Base-by-base conservation (phyloP, 179 eudicot genomes). In the Spinacia oleracea region DNA sequence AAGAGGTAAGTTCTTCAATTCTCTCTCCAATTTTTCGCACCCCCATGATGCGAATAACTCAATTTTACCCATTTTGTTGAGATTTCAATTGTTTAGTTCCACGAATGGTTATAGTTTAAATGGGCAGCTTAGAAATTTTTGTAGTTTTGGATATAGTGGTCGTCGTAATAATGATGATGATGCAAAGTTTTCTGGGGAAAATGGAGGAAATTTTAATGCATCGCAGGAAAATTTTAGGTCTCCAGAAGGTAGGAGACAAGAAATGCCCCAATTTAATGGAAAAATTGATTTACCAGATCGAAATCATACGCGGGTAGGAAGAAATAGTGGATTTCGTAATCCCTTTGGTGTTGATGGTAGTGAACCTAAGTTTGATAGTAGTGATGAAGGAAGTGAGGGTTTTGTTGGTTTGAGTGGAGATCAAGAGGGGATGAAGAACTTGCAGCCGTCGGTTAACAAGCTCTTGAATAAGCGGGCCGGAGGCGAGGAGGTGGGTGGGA, bases 1-100 rank as follows among this genome's bases (percentile, higher is more conserved):
- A 32, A 78, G 84, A 77, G 84, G 89, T 82, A 86, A 86, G 9
- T 34, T 38, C 32, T 77, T 84, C 77, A 50, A 74, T 84, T 75
- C 65, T 80, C 20, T 16, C 82, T 75, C 25, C 62, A 77, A 69
- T 78, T 79, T 82, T 15, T 77, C 18, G 34, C 73, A 80, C 66
- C 15, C 78, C 68, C 74, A 56, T 11, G 27, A 80, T 23, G 69
- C 35, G 56, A 79, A 79, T 69, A 43, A 55, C 16, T 67, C 18
- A 16, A 25, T 25, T 77, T 48, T 64, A 5, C 62, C 78, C 31
- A 60, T 71, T 45, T 79, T 74, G 16, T n/a, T 72, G 53, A 85
- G 79, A 53, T 67, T 82, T 42, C 79, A 83, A 42, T 45, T 59
- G 51, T 73, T 84, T 64, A 74, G 80, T 62, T 81, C 83, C 1